Base-by-base conservation (phyloP, 2,329 filamentous ascomycete genomes). In the Hypomyces rosellus region DNA sequence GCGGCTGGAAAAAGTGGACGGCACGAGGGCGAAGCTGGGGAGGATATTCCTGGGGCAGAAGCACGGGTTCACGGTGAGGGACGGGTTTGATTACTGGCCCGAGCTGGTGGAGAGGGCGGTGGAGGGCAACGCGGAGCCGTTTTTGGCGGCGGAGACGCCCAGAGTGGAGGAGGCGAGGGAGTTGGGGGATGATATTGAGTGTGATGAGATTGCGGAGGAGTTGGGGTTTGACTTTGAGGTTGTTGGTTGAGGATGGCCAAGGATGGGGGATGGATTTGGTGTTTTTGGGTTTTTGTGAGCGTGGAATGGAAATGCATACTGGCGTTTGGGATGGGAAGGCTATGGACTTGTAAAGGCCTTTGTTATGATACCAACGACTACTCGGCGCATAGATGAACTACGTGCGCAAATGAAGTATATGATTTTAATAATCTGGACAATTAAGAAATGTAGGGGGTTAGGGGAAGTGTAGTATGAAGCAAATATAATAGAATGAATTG, bases 41-140 rank as follows among this genome's bases (percentile, higher is more conserved):
- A 49, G 68, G 14, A 58, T 66, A 3, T 77, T 80, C 56, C 70
- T 72, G 37, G 76, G 76, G 11, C 74, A 78, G 57, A 70, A 59
- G 49, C 50, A 58, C 38, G 61, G 61, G 12, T 54, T 60, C n/a
- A 53, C 60, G 8, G 53, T 63, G 25, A 54, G 58, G 25, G 56
- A 62, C 37, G 58, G 57, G 14, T 55, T 57, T 33, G 61, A 63
- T 47, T 59, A 63, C 47, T 59, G 57, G 57, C 60, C 61, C 8
- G 56, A 58, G 46, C 49, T 63, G 51, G 55, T 55, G 15, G 61
- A 63, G 45, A 49, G 54, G 44, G 60, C 61, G 6, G 55, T 59
- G 3, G 52, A 57, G 45, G 59, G 61, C 3, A 55, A 59, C 30
- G 51, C 57, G 3, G 54, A 58, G 49, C 49, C 49, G 9, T 61